A percentile compares a stretch with the other conserved stretches of the same genome.
Evolutionary conservation across 257 asterid species (phyloP).

Genomic region (Ligustrum vulgare): DNA sequence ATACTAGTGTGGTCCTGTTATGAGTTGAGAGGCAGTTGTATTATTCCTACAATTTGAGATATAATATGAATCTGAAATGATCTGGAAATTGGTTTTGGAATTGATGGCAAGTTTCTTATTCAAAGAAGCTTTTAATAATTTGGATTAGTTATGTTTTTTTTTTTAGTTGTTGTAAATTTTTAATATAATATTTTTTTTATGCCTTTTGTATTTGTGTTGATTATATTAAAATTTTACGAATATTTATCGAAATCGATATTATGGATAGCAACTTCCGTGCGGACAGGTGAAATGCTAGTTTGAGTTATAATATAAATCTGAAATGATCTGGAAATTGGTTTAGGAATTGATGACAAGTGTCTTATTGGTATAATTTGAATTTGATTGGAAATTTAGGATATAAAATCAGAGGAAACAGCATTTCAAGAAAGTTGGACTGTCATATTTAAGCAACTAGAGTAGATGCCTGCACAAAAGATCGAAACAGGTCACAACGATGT

Average conservation of each 20-base stretch:
- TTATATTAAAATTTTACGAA: no score
- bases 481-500: conserved; percentile 88
- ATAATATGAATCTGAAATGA: conserved; percentile 9
- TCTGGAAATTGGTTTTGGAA: not conserved
- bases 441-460: conserved; percentile 18
- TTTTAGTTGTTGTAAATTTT: no score
- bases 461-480: conserved; percentile 91
- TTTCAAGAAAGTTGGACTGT: conserved; percentile 14
- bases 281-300: no score
- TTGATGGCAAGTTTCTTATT: not conserved
- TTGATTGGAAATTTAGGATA: conserved; percentile 19
- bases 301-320: no score
- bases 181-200: no score
- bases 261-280: no score
- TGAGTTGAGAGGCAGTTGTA: conserved; percentile 9
- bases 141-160: no score
- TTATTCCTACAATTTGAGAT: not conserved
- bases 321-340: no score
- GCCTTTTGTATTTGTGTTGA: no score
- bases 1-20: not conserved
- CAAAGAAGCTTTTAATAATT: no score
- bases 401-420: conserved; percentile 9
- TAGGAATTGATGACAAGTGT: no score
- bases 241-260: no score
- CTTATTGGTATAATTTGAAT: not conserved